Evolutionary conservation across 495 filamentous ascomycete genomes (phyloP).

Genomic region (Cladorrhinum samala): DNA sequence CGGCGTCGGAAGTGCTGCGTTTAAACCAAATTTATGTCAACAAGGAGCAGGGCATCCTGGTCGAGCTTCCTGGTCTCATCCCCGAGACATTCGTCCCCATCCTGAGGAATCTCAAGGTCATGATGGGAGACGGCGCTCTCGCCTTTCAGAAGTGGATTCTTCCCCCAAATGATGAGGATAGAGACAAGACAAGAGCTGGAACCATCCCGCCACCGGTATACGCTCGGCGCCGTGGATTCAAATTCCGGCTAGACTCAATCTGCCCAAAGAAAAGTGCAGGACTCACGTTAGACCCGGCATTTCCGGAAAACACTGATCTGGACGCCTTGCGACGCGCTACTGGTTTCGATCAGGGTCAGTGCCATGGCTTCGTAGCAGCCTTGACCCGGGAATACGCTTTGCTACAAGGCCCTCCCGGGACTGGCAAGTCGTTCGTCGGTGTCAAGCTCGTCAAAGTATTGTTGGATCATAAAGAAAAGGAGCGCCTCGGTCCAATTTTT

Average conservation of each 20-base stretch:
- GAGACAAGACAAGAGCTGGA: background rate
- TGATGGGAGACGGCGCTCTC: slow-evolving; percentile 14
- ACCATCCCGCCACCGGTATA: slow-evolving; percentile 46
- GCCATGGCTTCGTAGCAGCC: slow-evolving; percentile 47
- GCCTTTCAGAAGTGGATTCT: slow-evolving; percentile 30
- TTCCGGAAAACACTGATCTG: background rate
- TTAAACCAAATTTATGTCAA: slow-evolving; percentile 6
- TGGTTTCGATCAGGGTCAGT: slow-evolving; percentile 37
- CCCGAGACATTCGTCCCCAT: slow-evolving; percentile 29
- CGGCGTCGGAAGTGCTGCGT: background rate
- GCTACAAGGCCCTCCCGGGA: slow-evolving; percentile 79
- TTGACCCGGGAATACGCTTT: slow-evolving; percentile 53
- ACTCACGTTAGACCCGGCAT: background rate
- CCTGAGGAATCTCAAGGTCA: slow-evolving; percentile 27
- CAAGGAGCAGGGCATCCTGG: slow-evolving; percentile 9
- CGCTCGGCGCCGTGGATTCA: slow-evolving; percentile 42
- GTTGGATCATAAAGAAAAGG: slow-evolving; percentile 47
- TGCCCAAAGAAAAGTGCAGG: slow-evolving; percentile 11
- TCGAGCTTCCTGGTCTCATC: slow-evolving; percentile 27
- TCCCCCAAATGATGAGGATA: slow-evolving; percentile 30
- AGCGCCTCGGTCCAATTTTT: slow-evolving; percentile 58
- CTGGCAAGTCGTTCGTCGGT: slow-evolving; percentile 64
- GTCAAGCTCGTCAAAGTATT: slow-evolving; percentile 54
- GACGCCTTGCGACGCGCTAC: background rate
- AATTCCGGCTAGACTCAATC: slow-evolving; percentile 47